Evolutionary conservation across 495 filamentous ascomycete species (phyloP).

Genomic region (Aspergillus olivimuriae): DNA sequence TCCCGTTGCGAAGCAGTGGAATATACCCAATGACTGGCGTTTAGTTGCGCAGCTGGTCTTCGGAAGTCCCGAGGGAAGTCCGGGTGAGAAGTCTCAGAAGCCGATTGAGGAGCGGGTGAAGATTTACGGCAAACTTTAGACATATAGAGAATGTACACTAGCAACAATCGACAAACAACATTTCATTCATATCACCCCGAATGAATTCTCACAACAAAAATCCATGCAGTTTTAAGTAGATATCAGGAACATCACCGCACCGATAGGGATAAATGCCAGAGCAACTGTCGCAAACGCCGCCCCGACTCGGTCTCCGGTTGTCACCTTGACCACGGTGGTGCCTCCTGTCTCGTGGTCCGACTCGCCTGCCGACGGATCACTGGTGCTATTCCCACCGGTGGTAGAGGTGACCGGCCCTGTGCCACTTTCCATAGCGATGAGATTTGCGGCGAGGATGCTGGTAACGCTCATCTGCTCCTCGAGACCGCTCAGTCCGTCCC

Average conservation of each 20-base stretch:
- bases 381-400: constrained; percentile 51
- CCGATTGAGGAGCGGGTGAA: constrained; percentile 35
- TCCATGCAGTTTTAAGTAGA: not conserved
- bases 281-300: constrained; percentile 49
- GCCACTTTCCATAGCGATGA: constrained; percentile 34
- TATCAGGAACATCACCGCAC: not conserved
- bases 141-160: no score
- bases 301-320: constrained; percentile 46
- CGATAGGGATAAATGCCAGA: not conserved
- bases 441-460: constrained; percentile 48
- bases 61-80: constrained; percentile 32
- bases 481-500: constrained; percentile 55
- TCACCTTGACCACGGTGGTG: constrained; percentile 25
- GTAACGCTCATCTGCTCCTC: constrained; percentile 28
- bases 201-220: not conserved
- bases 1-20: constrained; percentile 35
- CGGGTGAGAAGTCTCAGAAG: constrained; percentile 31
- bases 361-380: constrained; percentile 43
- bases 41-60: constrained; percentile 48
- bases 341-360: not conserved
- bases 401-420: constrained; percentile 39
- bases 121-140: constrained; percentile 23
- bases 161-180: no score
- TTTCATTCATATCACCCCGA: no score
- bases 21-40: constrained; percentile 41